phyloP scores from a whole-genome alignment of 768 basidiomycete genomes.

The Tulasnella sp. region DNA sequence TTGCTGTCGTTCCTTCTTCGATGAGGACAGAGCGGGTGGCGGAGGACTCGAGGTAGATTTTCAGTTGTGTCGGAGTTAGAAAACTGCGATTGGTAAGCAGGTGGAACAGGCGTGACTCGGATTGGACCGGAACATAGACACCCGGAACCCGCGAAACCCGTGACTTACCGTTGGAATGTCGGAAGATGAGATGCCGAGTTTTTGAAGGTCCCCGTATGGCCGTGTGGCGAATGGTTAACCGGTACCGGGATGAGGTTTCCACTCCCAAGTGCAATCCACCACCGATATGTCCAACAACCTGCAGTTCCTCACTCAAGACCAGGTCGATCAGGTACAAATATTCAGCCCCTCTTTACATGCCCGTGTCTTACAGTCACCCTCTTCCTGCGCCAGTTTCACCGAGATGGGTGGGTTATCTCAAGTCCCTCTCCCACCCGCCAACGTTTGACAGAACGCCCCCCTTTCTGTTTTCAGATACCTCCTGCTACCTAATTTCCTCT shows the following conservation, averaged over 20 bases:
- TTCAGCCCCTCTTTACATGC: background rate
- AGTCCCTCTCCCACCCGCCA: conserved; percentile 25
- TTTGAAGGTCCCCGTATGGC: too few relatives aligned
- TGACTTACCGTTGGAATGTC: background rate
- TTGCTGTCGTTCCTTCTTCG: too few relatives aligned
- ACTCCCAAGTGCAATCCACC: too few relatives aligned
- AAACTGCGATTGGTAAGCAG: too few relatives aligned
- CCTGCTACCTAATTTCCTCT: conserved; percentile 69
- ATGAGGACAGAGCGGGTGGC: too few relatives aligned
- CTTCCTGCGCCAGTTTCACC: conserved; percentile 48
- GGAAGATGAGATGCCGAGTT: background rate
- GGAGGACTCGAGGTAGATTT: too few relatives aligned
- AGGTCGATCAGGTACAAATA: conserved; percentile 53
- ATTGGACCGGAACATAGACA: background rate
- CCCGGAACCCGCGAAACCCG: too few relatives aligned
- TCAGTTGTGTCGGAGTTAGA: too few relatives aligned
- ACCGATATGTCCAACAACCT: conserved; percentile 30
- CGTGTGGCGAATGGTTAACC: too few relatives aligned
- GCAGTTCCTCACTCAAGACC: conserved; percentile 54
- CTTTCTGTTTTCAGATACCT: conserved; percentile 57
- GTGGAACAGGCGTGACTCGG: background rate
- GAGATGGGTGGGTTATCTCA: conserved; percentile 49
- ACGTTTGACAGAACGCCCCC: background rate
- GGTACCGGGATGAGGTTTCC: too few relatives aligned
- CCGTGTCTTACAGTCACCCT: background rate